Evolutionary conservation across 1,139 yeast genomes (phyloP).

Genomic region (Meyerozyma elateridarum): DNA sequence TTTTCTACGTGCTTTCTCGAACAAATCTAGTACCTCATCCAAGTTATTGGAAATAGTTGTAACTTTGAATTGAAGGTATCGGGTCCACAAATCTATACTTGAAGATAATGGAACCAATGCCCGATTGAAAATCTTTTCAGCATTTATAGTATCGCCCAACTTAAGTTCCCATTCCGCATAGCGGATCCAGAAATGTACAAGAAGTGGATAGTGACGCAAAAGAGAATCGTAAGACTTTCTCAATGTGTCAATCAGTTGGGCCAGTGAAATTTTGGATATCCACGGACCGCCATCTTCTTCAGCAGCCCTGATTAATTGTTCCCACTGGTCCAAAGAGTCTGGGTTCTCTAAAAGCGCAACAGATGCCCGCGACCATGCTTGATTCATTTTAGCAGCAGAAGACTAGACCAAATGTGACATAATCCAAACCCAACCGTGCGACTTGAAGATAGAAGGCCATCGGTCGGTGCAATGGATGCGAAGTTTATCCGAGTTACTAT

Average conservation of each 20-base stretch:
- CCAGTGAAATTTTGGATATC: slow-evolving; percentile 42
- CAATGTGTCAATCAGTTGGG: slow-evolving; percentile 35
- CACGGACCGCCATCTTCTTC: slow-evolving; percentile 27
- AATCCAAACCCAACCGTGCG: too few relatives aligned
- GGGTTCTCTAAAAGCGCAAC: slow-evolving; percentile 35
- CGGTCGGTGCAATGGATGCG: too few relatives aligned
- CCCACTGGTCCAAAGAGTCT: slow-evolving; percentile 47
- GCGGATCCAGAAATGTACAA: slow-evolving; percentile 77
- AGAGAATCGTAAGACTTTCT: slow-evolving; percentile 52
- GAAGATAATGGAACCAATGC: slow-evolving; percentile 51
- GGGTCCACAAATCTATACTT: slow-evolving; percentile 71
- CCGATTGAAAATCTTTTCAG: slow-evolving; percentile 47
- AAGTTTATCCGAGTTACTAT: too few relatives aligned
- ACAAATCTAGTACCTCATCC: slow-evolving; percentile 35
- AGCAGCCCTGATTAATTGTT: slow-evolving; percentile 35
- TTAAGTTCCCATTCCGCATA: slow-evolving; percentile 66
- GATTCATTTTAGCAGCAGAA: too few relatives aligned
- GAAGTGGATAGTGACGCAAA: slow-evolving; percentile 58
- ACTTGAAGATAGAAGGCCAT: too few relatives aligned
- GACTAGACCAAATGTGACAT: too few relatives aligned
- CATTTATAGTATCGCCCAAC: slow-evolving; percentile 48
- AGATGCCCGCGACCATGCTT: slow-evolving; percentile 24
- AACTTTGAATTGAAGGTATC: slow-evolving; percentile 54
- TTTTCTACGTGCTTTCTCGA: slow-evolving; percentile 55
- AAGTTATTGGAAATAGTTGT: slow-evolving; percentile 33